Base-by-base conservation (phyloP, 208 protist species). In the Trypanosoma grayi region DNA sequence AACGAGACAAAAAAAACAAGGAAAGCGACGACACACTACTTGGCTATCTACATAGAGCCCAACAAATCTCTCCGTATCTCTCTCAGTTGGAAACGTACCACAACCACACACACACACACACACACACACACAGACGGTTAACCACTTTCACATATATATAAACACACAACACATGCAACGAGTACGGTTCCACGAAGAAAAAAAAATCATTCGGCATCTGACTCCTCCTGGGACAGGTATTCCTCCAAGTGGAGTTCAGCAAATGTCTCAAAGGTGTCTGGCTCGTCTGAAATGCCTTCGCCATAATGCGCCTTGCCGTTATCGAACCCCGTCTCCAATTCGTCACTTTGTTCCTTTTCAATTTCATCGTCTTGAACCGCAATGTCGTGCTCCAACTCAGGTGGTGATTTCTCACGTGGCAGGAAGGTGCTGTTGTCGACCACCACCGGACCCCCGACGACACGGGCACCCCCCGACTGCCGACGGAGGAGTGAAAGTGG, bases 211-310 rank as follows among this genome's bases (percentile, higher is more conserved):
- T 67, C 61, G 10, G 56, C 40, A 41, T 41, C 40, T n/a, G 24
- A 4, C 9, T 58, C 65, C 16, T 63, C 65, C 47, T 64, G 33
- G 37, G 56, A 63, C 6, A 53, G 28, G 45, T 31, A 58, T n/a
- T 64, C 56, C 22, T 53, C 48, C 16, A 65, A 30, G 31, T 67
- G 40, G 31, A 84, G 70, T 34, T 80, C 69, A 25, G 73, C 67
- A 52, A 58, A 84, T 10, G 77, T 84, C 51, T 84, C 77, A 40
- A 77, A 84, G 11, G 70, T 84, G 16, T 68, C 70, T 22, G 18
- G 16, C 34, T 54, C 60, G 14, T 30, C 47, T 46, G 14, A 44
- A 61, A 20, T 53, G 8, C 68, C 22, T 25, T 57, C 44, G 11
- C 62, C 11, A 30, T 20, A 40, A 30, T 60, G 46, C 20, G 66